phyloP scores from a whole-genome alignment of 129 eudicot species.

The Helichrysum umbraculigerum region DNA sequence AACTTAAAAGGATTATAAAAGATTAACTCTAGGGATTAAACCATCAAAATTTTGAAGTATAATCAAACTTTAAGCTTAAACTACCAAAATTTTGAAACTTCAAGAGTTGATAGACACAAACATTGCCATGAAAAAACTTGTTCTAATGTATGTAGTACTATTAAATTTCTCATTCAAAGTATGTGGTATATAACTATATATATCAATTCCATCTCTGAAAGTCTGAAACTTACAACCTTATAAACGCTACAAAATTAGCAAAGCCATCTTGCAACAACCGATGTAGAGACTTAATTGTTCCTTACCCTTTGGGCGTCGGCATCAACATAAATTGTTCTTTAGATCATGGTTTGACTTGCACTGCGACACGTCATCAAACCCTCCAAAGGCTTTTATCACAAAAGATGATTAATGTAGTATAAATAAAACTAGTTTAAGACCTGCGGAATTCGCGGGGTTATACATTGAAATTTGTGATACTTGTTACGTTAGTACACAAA shows the following conservation, averaged over 20 bases:
- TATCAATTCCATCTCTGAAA: background rate
- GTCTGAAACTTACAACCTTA: conserved; percentile 15
- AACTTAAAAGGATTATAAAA: too few relatives aligned
- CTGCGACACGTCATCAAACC: conserved; percentile 3
- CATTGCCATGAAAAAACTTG: conserved; percentile 15
- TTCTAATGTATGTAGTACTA: background rate
- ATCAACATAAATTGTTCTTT: conserved; percentile 15
- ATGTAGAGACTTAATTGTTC: conserved; percentile 22
- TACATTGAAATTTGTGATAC: too few relatives aligned
- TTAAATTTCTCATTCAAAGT: background rate
- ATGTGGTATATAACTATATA: too few relatives aligned
- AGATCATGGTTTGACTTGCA: background rate
- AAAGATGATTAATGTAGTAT: background rate
- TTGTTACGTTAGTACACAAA: too few relatives aligned
- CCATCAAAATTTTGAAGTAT: too few relatives aligned
- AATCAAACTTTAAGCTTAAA: too few relatives aligned
- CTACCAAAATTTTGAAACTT: too few relatives aligned
- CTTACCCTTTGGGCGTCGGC: conserved; percentile 25
- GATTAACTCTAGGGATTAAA: too few relatives aligned
- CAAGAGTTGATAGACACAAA: background rate
- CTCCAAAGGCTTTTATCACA: conserved; percentile 14
- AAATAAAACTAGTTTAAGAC: too few relatives aligned
- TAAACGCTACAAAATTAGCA: conserved; percentile 8
- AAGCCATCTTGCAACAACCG: conserved; percentile 18
- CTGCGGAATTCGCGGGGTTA: too few relatives aligned